Base-by-base conservation (phyloP, 2,329 filamentous ascomycete species). In the Fusarium marasasianum region DNA sequence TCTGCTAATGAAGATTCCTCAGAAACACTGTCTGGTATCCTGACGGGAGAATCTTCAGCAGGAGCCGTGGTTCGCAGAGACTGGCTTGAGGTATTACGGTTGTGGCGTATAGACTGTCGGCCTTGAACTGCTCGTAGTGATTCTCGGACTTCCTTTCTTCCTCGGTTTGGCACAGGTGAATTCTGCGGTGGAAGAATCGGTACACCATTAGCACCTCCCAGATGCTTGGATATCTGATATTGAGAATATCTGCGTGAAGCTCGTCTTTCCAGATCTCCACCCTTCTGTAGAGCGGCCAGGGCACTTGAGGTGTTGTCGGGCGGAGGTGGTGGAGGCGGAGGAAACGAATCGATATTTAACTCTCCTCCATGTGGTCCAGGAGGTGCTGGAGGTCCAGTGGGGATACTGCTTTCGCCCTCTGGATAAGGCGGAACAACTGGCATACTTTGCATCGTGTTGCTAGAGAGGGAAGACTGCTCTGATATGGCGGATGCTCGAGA, bases 181-280 rank as follows among this genome's bases (percentile, higher is more conserved):
- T 92, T 94, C 80, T 97, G 94, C 35, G 93, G 87, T 33, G 96
- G 95, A 26, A 98, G 89, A 79, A 97, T 93, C 12, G 95, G 94
- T 22, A 98, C 92, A 26, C 94, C 94, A 82, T 92, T 95, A 44
- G 92, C 92, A 22, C 91, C 89, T 17, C 96, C 96, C 5, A 98
- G 86, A 78, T 98, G 95, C 80, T 98, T 98, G 51, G 94, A 94
- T 76, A 99, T 97, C 80, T 99, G 96, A 81, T 98, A 99, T 60
- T 95, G 93, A 5, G 96, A 98, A 81, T 98, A 99, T 79, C 96
- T 89, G 76, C 96, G 89, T 20, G 96, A 99, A 2, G 96, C 96
- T 80, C 96, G 90, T 80, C 96, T 90, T 83, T 99, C 96, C 56
- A 99, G 85, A 75, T 98, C 95, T 26, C 96, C 96, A 40, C 95